Conservation (phyloP, 139 green algal genomes). For the Marvania coccoides region DNA sequence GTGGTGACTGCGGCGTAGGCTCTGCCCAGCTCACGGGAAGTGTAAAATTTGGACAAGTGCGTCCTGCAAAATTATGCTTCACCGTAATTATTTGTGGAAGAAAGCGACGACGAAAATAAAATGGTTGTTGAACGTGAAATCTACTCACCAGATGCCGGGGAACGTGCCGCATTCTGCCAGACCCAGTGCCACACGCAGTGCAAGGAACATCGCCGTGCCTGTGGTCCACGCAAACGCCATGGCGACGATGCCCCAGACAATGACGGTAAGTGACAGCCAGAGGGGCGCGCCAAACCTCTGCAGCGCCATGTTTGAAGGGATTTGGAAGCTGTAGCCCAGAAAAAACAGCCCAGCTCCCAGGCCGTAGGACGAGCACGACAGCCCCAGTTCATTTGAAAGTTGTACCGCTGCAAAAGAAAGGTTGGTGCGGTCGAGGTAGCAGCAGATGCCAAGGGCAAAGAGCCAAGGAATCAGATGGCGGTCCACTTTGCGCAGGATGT, state of each 20-base stretch:
- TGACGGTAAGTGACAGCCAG: conserved; percentile 50
- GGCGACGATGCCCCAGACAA: conserved; percentile 56
- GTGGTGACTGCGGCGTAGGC: conserved; percentile 31
- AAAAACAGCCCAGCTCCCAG: conserved; percentile 73
- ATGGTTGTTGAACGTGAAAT: no score
- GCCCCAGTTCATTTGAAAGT: conserved; percentile 47
- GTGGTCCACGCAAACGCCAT: conserved; percentile 41
- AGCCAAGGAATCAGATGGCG: conserved; percentile 27
- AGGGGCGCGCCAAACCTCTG: conserved; percentile 37
- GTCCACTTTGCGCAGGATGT: conserved; percentile 35
- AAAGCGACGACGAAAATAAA: no score
- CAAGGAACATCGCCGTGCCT: conserved; percentile 38
- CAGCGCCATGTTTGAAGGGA: conserved; percentile 49
- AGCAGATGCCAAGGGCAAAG: conserved; percentile 36
- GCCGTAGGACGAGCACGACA: conserved; percentile 58
- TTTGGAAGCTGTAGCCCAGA: conserved; percentile 60
- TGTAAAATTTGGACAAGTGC: conserved; percentile 42
- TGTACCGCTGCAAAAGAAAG: conserved; percentile 63
- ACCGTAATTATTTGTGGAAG: no score
- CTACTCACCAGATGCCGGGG: conserved; percentile 50
- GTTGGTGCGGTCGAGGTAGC: conserved; percentile 71
- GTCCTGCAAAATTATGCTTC: no score
- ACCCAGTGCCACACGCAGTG: conserved; percentile 62
- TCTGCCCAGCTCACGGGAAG: conserved; percentile 17
- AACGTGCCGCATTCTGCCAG: conserved; percentile 62